Base-by-base conservation (phyloP, 1,284 basidiomycete genomes). In the Ceratobasidium sp. region DNA sequence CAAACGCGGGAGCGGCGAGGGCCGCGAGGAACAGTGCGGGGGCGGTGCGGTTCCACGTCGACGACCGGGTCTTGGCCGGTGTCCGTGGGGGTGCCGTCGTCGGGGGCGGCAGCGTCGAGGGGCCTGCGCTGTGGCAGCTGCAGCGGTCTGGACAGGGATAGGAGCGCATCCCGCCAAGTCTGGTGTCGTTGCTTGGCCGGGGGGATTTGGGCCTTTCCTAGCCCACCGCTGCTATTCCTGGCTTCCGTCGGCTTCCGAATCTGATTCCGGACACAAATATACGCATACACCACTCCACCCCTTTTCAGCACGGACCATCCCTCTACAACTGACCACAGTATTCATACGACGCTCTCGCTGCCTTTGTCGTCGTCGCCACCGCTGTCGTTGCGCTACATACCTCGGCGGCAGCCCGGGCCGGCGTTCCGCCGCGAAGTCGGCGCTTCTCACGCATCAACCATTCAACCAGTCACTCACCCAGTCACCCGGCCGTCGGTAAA, bases 121-220 rank as follows among this genome's bases (percentile, higher is more conserved):
- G 65, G 46, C 65, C 65, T 48, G 65, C 65, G 65, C 65, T 48
- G 48, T 67, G 65, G 65, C 65, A 67, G 65, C 65, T 67, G 48
- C 65, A 67, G 65, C 46, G 48, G 48, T 52, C 23, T 52, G 65
- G 65, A 52, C 65, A 67, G 46, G 65, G 65, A 52, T 52, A 52
- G 65, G 64, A 66, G 64, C 26, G 46, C 65, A 67, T 67, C 65
- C 50, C 50, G 65, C 65, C 65, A 67, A 67, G 64, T 50, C 50
- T 52, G 65, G 65, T 67, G n/a, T 33, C 33, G 65, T 67, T 52
- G 65, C 65, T 52, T 67, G 65, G 65, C 65, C 65, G 33, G 50
- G 65, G 65, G 65, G 48, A 54, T 52, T 67, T 67, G 23, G 50
- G 46, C 15, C 28, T 33, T 52, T 50, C 23, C 46, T 38, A 67